These are phyloP conservation scores for Viola pubescens DNA, from an alignment of 441 rosid species.

Conservation along the genomic window DNA sequence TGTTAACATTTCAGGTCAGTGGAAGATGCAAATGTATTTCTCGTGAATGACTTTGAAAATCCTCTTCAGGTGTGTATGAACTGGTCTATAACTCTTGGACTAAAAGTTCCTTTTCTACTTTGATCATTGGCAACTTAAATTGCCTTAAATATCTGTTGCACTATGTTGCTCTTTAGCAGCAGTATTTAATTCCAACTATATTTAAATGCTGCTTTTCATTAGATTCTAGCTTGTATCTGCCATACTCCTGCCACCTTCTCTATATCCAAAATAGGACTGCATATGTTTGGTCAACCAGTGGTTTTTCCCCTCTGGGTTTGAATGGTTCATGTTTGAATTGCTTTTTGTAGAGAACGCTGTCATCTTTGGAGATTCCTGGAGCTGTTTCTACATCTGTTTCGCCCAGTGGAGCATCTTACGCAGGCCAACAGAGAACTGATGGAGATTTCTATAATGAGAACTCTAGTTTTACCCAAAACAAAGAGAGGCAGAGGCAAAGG, in stretches of 20 bases:
- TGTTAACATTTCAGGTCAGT: slow-evolving; percentile 47
- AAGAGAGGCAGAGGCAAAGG: slow-evolving; percentile 55
- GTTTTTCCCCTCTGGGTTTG: slow-evolving; percentile 8
- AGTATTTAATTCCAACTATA: neutral
- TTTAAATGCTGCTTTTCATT: neutral
- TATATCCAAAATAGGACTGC: neutral
- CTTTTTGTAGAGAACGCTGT: slow-evolving; percentile 63
- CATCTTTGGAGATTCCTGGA: slow-evolving; percentile 89
- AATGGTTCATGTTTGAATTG: slow-evolving; percentile 16
- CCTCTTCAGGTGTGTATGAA: slow-evolving; percentile 69
- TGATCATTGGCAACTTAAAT: neutral
- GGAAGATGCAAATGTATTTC: slow-evolving; percentile 84
- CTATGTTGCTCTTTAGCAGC: neutral
- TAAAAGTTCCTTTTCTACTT: neutral
- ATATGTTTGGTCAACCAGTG: neutral
- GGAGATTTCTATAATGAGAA: slow-evolving; percentile 26
- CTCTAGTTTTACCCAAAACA: slow-evolving; percentile 37
- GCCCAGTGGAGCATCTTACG: slow-evolving; percentile 37
- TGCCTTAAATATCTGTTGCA: neutral
- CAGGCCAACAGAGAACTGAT: slow-evolving; percentile 37
- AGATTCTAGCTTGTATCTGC: neutral
- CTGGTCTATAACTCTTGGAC: neutral
- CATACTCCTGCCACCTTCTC: neutral
- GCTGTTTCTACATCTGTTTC: slow-evolving; percentile 44
- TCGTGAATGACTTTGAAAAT: slow-evolving; percentile 80